A percentile compares a stretch with the other conserved stretches of the same genome.
These are phyloP conservation scores for Fusarium armeniacum DNA, from an alignment of 2,329 filamentous ascomycete species.

Conservation along the genomic window DNA sequence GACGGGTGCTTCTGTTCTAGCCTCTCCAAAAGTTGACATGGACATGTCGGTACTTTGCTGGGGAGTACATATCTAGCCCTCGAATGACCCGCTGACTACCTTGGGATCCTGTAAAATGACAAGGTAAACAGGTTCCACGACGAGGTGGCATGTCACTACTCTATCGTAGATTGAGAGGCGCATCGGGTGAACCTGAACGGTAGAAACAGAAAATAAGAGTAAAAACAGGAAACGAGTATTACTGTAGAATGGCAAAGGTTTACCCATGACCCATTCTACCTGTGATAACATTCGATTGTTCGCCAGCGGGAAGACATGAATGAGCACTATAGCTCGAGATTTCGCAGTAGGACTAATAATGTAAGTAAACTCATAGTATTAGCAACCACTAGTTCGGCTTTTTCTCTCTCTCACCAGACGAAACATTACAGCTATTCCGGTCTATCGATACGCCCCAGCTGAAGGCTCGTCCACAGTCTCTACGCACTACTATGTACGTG, in stretches of 20 bases:
- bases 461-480: slow-evolving; percentile 24
- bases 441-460: slow-evolving; percentile 40
- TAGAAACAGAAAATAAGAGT: slow-evolving; percentile 21
- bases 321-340: neutral
- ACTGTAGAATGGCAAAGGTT: slow-evolving; percentile 9
- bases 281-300: slow-evolving; percentile 15
- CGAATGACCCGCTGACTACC: slow-evolving; percentile 28
- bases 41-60: slow-evolving; percentile 28
- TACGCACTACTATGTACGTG: neutral
- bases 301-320: neutral
- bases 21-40: slow-evolving; percentile 1
- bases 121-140: slow-evolving; percentile 42
- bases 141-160: slow-evolving; percentile 41
- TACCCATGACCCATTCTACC: slow-evolving; percentile 16
- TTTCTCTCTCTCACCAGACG: neutral
- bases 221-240: slow-evolving; percentile 1
- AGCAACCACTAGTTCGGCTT: neutral
- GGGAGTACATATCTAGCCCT: slow-evolving; percentile 21
- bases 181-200: slow-evolving; percentile 21
- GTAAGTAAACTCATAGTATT: neutral
- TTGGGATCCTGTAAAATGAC: slow-evolving; percentile 27
- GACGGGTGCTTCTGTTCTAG: slow-evolving; percentile 31
- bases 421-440: slow-evolving; percentile 4
- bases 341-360: neutral
- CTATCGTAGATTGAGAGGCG: slow-evolving; percentile 36